phyloP scores from a whole-genome alignment of 1,284 basidiomycete species.

The Heterobasidion occidentale region DNA sequence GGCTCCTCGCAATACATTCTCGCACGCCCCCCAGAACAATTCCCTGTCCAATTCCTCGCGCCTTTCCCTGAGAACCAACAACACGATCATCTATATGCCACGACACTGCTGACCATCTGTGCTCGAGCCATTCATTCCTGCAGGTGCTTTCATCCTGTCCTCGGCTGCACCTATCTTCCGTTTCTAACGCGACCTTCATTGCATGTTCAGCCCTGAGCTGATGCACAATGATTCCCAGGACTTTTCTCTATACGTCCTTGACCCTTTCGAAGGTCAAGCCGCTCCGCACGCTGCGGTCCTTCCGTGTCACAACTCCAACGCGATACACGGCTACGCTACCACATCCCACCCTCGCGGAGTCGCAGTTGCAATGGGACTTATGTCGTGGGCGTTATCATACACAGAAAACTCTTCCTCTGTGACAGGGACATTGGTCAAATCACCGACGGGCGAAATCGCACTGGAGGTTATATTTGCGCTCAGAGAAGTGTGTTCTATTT shows the following conservation, averaged over 20 bases:
- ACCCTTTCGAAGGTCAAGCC: constrained; percentile 58
- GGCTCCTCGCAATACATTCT: constrained; percentile 25
- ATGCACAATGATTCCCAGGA: constrained; percentile 49
- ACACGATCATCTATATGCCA: constrained; percentile 31
- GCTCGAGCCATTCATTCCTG: constrained; percentile 50
- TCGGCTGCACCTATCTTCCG: constrained; percentile 11
- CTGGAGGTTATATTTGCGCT: constrained; percentile 65
- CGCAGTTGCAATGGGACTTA: constrained; percentile 61
- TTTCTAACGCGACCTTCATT: not conserved
- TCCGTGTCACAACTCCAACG: constrained; percentile 2
- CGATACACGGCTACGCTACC: not conserved
- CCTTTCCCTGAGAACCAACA: not conserved
- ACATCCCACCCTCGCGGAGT: constrained; percentile 30
- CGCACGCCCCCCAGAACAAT: constrained; percentile 21
- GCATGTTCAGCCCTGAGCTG: constrained; percentile 50
- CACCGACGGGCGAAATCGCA: constrained; percentile 38
- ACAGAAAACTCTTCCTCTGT: constrained; percentile 37
- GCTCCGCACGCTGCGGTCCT: constrained; percentile 28
- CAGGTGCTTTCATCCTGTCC: constrained; percentile 19
- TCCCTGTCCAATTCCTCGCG: constrained; percentile 14
- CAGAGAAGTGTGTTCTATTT: constrained; percentile 41
- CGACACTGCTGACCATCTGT: constrained; percentile 51
- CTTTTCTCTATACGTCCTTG: constrained; percentile 69
- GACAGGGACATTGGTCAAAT: constrained; percentile 50
- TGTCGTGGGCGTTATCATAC: constrained; percentile 53